Evolutionary conservation across 306 rosid genomes (phyloP).

Genomic region (Mimosa bimucronata): DNA sequence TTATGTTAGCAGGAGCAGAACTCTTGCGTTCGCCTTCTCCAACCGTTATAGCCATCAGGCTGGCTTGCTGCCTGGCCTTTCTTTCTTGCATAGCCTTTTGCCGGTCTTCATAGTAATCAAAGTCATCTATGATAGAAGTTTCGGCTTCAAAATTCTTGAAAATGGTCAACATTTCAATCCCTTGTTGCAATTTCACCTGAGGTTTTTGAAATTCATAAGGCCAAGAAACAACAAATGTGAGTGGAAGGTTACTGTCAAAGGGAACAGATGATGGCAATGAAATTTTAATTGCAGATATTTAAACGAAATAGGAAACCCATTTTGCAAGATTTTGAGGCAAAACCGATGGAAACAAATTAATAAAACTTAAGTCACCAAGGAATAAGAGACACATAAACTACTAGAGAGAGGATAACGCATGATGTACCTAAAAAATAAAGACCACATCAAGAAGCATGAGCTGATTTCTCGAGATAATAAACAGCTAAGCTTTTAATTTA

Average conservation of each 20-base stretch:
- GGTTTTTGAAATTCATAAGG: slow-evolving; percentile 33
- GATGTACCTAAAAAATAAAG: background rate
- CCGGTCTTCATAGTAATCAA: slow-evolving; percentile 81
- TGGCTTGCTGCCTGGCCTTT: slow-evolving; percentile 72
- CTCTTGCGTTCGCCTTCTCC: slow-evolving; percentile 67
- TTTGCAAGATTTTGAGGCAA: slow-evolving; percentile 24
- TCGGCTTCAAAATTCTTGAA: slow-evolving; percentile 76
- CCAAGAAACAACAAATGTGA: slow-evolving; percentile 21
- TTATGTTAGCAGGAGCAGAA: slow-evolving; percentile 45
- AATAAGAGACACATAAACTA: background rate
- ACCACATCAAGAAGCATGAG: background rate
- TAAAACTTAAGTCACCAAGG: background rate
- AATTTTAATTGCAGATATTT: background rate
- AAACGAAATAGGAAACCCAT: background rate
- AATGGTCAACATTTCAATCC: slow-evolving; percentile 75
- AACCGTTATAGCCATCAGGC: slow-evolving; percentile 49
- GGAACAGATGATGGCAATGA: background rate
- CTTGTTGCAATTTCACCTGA: slow-evolving; percentile 81
- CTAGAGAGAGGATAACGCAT: background rate
- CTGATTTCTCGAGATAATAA: slow-evolving; percentile 35
- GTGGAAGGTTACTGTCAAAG: background rate
- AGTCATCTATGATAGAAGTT: slow-evolving; percentile 79
- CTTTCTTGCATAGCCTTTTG: slow-evolving; percentile 87
- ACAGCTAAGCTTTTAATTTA: slow-evolving; percentile 9
- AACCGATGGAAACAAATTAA: slow-evolving; percentile 9